Evolutionary conservation across 768 basidiomycete species (phyloP).

Genomic region (Scleroderma citrinum): DNA sequence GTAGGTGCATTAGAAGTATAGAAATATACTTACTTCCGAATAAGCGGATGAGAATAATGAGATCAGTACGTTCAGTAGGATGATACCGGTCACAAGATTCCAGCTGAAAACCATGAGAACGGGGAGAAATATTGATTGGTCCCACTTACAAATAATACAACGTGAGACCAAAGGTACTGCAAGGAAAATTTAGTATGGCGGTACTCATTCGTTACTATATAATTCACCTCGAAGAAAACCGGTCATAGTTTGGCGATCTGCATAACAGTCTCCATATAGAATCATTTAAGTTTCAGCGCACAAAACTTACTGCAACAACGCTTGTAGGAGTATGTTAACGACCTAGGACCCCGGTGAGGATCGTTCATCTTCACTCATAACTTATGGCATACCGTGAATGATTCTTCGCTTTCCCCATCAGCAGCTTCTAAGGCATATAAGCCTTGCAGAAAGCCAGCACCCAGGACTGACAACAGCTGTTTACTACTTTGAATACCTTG

Average conservation of each 20-base stretch:
- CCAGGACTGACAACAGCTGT: constrained; percentile 76
- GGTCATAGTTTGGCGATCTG: constrained; percentile 64
- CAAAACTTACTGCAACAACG: constrained; percentile 62
- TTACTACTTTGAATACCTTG: neutral
- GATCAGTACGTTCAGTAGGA: constrained; percentile 89
- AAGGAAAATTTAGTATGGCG: neutral
- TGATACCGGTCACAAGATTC: constrained; percentile 77
- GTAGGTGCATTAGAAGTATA: neutral
- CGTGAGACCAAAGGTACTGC: constrained; percentile 51
- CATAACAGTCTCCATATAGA: neutral
- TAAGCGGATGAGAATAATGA: constrained; percentile 95
- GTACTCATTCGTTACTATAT: neutral
- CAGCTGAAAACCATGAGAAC: constrained; percentile 41
- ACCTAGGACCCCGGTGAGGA: constrained; percentile 37
- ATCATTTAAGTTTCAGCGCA: neutral
- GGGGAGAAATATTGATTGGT: neutral
- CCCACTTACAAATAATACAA: constrained; percentile 72
- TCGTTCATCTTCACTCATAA: neutral
- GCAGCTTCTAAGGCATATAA: constrained; percentile 89
- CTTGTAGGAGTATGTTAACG: constrained; percentile 69
- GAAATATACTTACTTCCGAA: constrained; percentile 56
- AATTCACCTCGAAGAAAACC: constrained; percentile 44
- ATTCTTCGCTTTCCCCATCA: constrained; percentile 64
- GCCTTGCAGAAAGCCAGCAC: constrained; percentile 79
- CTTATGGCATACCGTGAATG: constrained; percentile 36